These are phyloP conservation scores for Yarrowia alimentaria DNA, from an alignment of 805 yeast genomes.

Conservation along the genomic window DNA sequence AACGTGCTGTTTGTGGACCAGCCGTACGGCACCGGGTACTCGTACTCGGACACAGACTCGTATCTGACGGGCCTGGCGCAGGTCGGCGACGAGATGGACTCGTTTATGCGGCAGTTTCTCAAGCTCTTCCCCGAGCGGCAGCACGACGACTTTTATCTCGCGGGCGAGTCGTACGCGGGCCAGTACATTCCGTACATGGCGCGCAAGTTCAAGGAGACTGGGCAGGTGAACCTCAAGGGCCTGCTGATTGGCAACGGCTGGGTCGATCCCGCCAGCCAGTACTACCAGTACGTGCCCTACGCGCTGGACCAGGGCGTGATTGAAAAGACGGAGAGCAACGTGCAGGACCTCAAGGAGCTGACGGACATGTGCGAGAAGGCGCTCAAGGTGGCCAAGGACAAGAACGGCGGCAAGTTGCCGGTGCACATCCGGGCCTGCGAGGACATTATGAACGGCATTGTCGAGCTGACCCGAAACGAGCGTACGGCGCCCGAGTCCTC, in stretches of 20 bases:
- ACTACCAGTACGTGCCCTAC: conserved; percentile 75
- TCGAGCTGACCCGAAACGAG: conserved; percentile 34
- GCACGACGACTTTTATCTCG: conserved; percentile 64
- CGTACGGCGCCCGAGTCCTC: conserved; percentile 30
- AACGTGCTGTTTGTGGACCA: conserved; percentile 88
- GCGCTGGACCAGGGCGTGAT: conserved; percentile 60
- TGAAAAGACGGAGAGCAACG: conserved; percentile 35
- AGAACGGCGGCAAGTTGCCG: conserved; percentile 30
- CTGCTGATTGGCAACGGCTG: conserved; percentile 89
- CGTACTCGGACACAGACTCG: conserved; percentile 50
- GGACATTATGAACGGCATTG: conserved; percentile 44
- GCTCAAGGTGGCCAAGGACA: conserved; percentile 32
- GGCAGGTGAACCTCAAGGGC: conserved; percentile 53
- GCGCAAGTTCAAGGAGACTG: conserved; percentile 46
- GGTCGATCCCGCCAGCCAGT: conserved; percentile 85
- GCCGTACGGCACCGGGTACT: conserved; percentile 92
- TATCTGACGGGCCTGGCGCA: conserved; percentile 44
- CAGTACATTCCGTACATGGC: conserved; percentile 93
- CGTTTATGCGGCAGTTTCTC: conserved; percentile 65
- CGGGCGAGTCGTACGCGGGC: conserved; percentile 97
- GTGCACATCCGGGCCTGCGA: conserved; percentile 41
- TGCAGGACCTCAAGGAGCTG: conserved; percentile 31
- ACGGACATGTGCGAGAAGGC: conserved; percentile 36
- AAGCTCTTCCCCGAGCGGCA: conserved; percentile 70
- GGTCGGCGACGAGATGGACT: conserved; percentile 61